phyloP scores from a whole-genome alignment of 73 alveolate genomes.

The Tetrahymena malaccensis region DNA sequence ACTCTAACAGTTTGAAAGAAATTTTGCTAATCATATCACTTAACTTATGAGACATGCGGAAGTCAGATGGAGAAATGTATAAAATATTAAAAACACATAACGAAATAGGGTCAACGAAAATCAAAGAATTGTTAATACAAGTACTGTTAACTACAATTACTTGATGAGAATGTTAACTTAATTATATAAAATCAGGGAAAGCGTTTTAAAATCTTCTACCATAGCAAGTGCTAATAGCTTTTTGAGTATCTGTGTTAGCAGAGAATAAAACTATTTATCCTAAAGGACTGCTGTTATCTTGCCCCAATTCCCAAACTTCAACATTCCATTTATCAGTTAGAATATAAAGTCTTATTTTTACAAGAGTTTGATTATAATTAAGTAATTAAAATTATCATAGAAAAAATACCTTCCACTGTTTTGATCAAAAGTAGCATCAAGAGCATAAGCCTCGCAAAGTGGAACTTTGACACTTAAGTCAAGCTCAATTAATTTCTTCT shows the following conservation, averaged over 20 bases:
- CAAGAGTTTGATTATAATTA: neutral
- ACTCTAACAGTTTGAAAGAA: neutral
- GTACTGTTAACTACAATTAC: neutral
- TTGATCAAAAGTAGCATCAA: neutral
- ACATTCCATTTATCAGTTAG: neutral
- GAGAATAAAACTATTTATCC: neutral
- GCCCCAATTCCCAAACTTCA: neutral
- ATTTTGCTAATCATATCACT: neutral
- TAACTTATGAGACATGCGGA: neutral
- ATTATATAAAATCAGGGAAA: neutral
- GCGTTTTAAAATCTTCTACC: neutral
- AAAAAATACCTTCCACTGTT: neutral
- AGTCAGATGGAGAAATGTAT: neutral
- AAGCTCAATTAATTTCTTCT: neutral
- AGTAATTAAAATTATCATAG: neutral
- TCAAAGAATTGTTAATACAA: neutral
- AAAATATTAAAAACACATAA: neutral
- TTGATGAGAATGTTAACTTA: neutral
- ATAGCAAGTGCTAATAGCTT: neutral
- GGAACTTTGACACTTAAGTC: neutral
- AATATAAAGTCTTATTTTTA: neutral
- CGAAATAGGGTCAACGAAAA: neutral
- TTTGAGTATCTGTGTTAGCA: neutral
- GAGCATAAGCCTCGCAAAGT: neutral
- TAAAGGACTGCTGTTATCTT: neutral